Evolutionary conservation across 2,329 filamentous ascomycete genomes (phyloP).

Genomic region (Colletotrichum sp.): DNA sequence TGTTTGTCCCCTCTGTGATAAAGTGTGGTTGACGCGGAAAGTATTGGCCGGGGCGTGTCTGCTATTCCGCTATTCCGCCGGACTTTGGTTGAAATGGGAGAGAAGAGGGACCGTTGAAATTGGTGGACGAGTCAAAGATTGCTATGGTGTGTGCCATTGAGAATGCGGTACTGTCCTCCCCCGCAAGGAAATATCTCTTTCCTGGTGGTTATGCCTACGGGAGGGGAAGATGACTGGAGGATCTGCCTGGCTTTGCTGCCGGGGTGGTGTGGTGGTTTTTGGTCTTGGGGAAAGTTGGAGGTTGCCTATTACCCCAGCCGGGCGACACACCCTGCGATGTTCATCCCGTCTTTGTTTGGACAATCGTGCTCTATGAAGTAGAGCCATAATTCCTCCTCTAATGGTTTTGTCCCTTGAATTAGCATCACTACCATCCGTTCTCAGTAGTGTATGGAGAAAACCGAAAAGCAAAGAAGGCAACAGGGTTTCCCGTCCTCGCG

Average conservation of each 20-base stretch:
- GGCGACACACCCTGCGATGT: background rate
- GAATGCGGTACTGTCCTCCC: background rate
- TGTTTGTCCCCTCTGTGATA: background rate
- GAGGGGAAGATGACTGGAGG: background rate
- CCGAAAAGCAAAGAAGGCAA: rapidly evolving
- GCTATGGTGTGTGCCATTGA: background rate
- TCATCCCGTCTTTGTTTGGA: background rate
- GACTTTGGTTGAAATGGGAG: too few species aligned
- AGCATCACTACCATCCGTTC: background rate
- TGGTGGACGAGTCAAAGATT: background rate
- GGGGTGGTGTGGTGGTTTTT: background rate
- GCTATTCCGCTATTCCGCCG: background rate
- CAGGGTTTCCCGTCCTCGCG: rapidly evolving
- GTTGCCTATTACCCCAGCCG: background rate
- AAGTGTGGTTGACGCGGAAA: background rate
- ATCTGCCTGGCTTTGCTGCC: background rate
- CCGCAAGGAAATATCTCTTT: background rate
- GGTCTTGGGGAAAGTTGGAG: background rate
- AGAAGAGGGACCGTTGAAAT: too few species aligned
- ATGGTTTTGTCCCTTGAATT: background rate
- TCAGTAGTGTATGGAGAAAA: background rate
- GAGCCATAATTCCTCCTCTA: too few species aligned
- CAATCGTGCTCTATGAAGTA: background rate
- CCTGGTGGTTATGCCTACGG: rapidly evolving
- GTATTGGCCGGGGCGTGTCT: background rate